Base-by-base conservation (phyloP, 2,329 filamentous ascomycete species). In the Plectosphaerella sp. region DNA sequence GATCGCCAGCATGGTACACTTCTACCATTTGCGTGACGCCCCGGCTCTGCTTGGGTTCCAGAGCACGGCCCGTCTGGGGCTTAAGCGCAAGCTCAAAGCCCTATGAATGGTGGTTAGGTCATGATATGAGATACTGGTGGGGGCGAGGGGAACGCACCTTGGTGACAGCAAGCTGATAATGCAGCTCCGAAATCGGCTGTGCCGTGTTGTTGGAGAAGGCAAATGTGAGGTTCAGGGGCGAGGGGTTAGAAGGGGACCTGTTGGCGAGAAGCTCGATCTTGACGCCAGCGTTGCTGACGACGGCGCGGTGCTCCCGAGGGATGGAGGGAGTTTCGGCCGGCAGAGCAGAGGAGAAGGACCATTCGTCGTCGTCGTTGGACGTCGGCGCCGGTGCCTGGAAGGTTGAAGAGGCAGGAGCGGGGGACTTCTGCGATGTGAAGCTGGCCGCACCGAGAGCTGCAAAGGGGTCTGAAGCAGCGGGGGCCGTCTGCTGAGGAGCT, bases 111-210 rank as follows among this genome's bases (percentile, higher is more conserved):
- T 56, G 52, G 37, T 61, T 53, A 61, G 53, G 49, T 53, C 24
- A 14, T 36, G 8, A 45, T 20, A 37, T 22, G 15, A 10, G 28
- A 33, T 43, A 15, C 42, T 11, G 22, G 41, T 18, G 10, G 11
- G 6, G 24, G 11, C 24, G 20, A 48, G 24, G 20, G 25, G 48
- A 41, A 52, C 69, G 58, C 74, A 95, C 92, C 82, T 93, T 97
- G 54, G 93, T 94, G 28, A 97, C 93, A 3, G 94, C 94, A 39
- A 96, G 79, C 68, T 96, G 90, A 64, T 97, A 96, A 53, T 93
- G 91, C 28, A 99, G 74, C 57, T 95, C 88, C 3, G 81, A 80
- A 20, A 99, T 79, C 0, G 83, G 80, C 61, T 88, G 80, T 2
- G 80, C 71, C 1, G 86, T 88, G 54, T 82, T 87, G 67, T 96